Evolutionary conservation across 2,329 filamentous ascomycete species (phyloP).

Genomic region (Fusarium kyushuense): DNA sequence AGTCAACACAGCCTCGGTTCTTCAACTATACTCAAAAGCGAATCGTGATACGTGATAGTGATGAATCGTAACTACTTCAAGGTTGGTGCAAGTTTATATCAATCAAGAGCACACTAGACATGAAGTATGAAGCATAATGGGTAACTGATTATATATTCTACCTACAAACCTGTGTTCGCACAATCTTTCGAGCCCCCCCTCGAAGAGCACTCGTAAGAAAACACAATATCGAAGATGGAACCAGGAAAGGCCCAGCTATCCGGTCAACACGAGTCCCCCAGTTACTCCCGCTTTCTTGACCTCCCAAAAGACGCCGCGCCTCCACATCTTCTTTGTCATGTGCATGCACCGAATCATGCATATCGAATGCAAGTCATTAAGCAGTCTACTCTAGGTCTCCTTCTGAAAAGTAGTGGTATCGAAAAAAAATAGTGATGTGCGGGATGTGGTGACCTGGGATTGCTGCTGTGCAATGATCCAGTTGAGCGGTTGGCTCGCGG

Average conservation of each 20-base stretch:
- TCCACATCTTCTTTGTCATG: slow-evolving; percentile 12
- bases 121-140: slow-evolving; percentile 4
- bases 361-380: slow-evolving; percentile 47
- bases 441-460: slow-evolving; percentile 28
- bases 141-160: slow-evolving; percentile 46
- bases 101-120: neutral
- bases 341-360: slow-evolving; percentile 31
- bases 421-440: slow-evolving; percentile 49
- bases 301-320: slow-evolving; percentile 19
- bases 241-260: slow-evolving; percentile 21
- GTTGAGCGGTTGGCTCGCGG: slow-evolving; percentile 17
- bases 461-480: slow-evolving; percentile 23
- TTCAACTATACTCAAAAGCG: neutral
- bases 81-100: neutral
- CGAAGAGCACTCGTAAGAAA: slow-evolving; percentile 23
- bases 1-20: slow-evolving; percentile 6
- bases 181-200: slow-evolving; percentile 11
- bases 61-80: neutral
- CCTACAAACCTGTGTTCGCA: slow-evolving; percentile 42
- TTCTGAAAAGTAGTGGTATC: slow-evolving; percentile 54
- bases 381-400: slow-evolving; percentile 53
- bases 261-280: slow-evolving; percentile 20
- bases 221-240: slow-evolving; percentile 28
- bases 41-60: neutral
- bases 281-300: slow-evolving; percentile 32